phyloP scores from a whole-genome alignment of 306 rosid genomes.

The Prunus salicina region DNA sequence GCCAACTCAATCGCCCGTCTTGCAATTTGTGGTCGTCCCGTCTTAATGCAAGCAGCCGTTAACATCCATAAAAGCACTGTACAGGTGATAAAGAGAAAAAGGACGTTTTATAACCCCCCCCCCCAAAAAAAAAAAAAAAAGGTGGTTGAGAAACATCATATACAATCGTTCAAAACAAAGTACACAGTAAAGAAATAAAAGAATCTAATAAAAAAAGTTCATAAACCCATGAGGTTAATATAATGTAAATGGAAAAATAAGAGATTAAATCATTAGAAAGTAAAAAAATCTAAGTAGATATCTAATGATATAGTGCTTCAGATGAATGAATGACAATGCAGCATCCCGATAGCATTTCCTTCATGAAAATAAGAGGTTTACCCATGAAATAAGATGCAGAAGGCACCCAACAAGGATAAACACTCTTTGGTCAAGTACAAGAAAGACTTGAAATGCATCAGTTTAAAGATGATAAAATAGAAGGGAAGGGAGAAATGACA shows the following conservation, averaged over 20 bases:
- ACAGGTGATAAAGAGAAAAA: conserved; percentile 17
- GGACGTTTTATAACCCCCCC: neutral
- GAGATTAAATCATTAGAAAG: neutral
- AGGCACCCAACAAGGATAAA: neutral
- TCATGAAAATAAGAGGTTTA: neutral
- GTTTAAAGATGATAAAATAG: neutral
- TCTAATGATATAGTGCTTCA: no score
- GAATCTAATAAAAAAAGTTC: no score
- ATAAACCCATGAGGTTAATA: neutral
- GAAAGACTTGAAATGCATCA: neutral
- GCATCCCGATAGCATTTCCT: neutral
- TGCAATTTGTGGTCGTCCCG: conserved; percentile 87
- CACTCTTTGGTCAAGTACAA: neutral
- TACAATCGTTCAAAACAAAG: neutral
- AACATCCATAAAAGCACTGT: conserved; percentile 86
- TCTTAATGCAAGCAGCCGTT: conserved; percentile 90
- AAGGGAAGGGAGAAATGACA: no score
- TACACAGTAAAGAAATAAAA: neutral
- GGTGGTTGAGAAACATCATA: neutral
- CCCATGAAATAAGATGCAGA: neutral
- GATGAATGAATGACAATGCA: no score
- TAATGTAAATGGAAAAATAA: neutral
- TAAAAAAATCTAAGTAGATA: neutral
- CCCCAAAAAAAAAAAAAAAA: neutral
- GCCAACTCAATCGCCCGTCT: conserved; percentile 84